phyloP scores from a whole-genome alignment of 139 green algal species.

The Chlorella ohadii region DNA sequence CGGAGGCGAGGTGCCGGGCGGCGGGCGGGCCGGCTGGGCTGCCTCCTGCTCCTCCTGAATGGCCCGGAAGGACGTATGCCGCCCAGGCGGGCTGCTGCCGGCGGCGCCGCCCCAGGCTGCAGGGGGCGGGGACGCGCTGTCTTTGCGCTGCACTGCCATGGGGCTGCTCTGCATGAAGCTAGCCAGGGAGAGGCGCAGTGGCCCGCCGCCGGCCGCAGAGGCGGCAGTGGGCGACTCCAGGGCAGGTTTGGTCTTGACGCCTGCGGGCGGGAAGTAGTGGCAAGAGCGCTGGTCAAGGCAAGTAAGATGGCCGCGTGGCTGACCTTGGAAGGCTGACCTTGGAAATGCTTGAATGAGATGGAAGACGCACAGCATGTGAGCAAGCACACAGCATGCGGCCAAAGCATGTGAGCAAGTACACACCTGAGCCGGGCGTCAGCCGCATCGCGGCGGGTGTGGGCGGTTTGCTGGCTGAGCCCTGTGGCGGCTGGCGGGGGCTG shows the following conservation, averaged over 20 bases:
- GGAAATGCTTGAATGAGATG: no score
- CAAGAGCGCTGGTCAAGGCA: background rate
- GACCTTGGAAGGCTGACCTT: no score
- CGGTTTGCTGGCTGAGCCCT: constrained; percentile 2
- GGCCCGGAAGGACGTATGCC: background rate
- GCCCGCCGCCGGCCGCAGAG: background rate
- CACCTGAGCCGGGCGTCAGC: constrained; percentile 5
- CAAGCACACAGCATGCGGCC: background rate
- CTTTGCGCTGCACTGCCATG: constrained; percentile 17
- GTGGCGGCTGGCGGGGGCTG: background rate
- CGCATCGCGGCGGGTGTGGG: background rate
- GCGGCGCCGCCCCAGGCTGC: constrained; percentile 38
- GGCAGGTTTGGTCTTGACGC: background rate
- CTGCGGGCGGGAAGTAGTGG: background rate
- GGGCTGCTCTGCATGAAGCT: constrained; percentile 40
- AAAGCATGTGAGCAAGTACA: background rate
- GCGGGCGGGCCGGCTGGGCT: background rate
- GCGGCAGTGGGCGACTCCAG: background rate
- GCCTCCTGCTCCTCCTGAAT: constrained; percentile 46
- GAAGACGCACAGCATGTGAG: no score
- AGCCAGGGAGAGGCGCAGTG: constrained; percentile 6
- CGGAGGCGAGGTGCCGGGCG: constrained; percentile 5
- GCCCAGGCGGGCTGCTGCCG: constrained; percentile 18
- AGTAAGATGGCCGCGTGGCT: no score
- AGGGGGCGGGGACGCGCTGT: background rate